These are phyloP conservation scores for Olyra latifolia DNA, from an alignment of 176 grass and related monocot genomes.

Conservation along the genomic window DNA sequence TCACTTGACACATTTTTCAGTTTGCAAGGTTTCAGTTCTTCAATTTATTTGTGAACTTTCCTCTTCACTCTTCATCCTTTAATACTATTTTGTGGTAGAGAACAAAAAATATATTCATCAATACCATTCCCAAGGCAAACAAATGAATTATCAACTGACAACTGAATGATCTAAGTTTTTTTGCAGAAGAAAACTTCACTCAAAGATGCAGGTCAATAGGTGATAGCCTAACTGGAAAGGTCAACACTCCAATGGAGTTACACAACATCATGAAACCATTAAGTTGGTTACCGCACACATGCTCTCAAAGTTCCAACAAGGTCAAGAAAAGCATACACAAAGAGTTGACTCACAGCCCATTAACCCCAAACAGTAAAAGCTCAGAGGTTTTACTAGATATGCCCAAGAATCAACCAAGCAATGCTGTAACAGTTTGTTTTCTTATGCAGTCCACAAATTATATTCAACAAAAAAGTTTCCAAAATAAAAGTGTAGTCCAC, in stretches of 20 bases:
- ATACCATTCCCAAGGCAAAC: constrained; percentile 3
- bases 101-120: constrained; percentile 40
- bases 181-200: neutral
- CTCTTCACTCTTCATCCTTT: constrained; percentile 54
- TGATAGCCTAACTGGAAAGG: neutral
- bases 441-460: neutral
- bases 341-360: neutral
- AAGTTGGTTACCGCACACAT: neutral
- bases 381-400: neutral
- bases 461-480: neutral
- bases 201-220: neutral
- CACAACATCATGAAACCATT: neutral
- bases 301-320: neutral
- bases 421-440: neutral
- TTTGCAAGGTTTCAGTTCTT: constrained; percentile 38
- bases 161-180: constrained; percentile 15
- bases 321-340: neutral
- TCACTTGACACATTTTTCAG: constrained; percentile 46
- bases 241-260: neutral
- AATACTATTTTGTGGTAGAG: constrained; percentile 42
- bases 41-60: constrained; percentile 45
- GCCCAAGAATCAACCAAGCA: neutral
- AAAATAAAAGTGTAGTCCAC: neutral
- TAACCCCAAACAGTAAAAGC: neutral
- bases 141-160: neutral